Base-by-base conservation (phyloP, 2,329 filamentous ascomycete species). In the Trichoderma breve region DNA sequence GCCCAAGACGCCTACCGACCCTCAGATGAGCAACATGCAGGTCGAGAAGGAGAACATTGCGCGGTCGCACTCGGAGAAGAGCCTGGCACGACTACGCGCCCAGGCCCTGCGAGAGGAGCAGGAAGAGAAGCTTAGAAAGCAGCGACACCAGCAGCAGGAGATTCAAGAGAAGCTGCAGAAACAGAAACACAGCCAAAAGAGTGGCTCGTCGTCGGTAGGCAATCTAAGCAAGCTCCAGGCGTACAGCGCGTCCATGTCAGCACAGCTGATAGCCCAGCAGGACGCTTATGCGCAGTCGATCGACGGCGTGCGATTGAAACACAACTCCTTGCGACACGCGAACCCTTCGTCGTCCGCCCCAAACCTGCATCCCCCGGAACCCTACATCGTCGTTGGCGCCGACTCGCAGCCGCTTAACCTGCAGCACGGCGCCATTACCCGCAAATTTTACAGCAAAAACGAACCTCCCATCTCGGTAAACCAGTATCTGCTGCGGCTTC, bases 381-480 rank as follows among this genome's bases (percentile, higher is more conserved):
- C 89, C 18, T 89, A 90, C 76, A 84, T 90, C 67, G 83, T 91
- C 60, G 86, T 91, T 70, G 89, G 90, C n/a, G 88, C 89, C 60
- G 89, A 93, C 79, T 90, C 90, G 34, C 90, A 94, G 76, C 91
- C 92, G 26, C 84, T 94, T 71, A 90, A 91, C 73, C 83, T 93
- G 39, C 95, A 98, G 80, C 92, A 96, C 79, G 91, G 90, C 74
- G 92, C 94, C 75, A 93, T 98, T 74, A 94, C 93, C 21, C 90
- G 94, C 76, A 96, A 96, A 78, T 99, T 99, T 82, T 97, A 96
- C 84, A 95, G 92, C 74, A 97, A 96, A 80, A 89, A 90, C 65
- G 90, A 94, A 18, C 95, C 96, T 24, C 91, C 92, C 12, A 95
- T 98, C 75, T 87, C 90, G 43, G 87, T 98, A 61, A 89, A 92